Evolutionary conservation across 208 protist genomes (phyloP), one percentile per base, ranked within the genome.

Genomic region (Acanthamoeba quina): DNA sequence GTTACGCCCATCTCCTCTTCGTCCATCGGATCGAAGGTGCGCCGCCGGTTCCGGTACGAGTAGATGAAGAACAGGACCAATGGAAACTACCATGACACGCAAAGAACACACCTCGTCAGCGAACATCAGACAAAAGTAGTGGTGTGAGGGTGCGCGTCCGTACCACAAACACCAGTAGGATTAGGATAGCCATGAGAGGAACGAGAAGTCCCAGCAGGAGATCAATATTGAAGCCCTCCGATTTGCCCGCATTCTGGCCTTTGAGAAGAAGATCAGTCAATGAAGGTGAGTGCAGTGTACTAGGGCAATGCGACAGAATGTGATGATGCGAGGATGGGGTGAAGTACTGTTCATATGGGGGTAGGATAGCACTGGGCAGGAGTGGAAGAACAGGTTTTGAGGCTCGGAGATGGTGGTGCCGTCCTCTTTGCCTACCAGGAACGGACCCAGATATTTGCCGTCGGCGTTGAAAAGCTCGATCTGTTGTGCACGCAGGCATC

Each of bases 21-120:
- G 72, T 82, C 72, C 72, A 54, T 82, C 41, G 72, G 72, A 29
- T 82, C 72, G 41, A 82, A 82, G 24, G 72, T 82, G 72, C 72
- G 72, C 1, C 72, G 34, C 5, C 72, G 72, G 26, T 54, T 82
- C 24, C 24, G 13, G 41, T 82, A 82, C 41, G 44, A 56, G 41
- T 82, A 29, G 41, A 82, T 37, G 19, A 54, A 52, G 72, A 82
- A 54, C 41, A 82, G 24, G 17, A 41, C 72, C 5, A 82, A 19
- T 5, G 72, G 72, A n/a, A 54, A 56, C 72, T 82, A 41, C 41
- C 66, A 74, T 31, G n/a, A 37, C 41, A 47, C 24, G 17, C 26
- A 15, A 68, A 68, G 24, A 26, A 68, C 9, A 10, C 9, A 10
- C 3, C 19, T 21, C n/a, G 7, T 29, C 60, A 4, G 10, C 0